Evolutionary conservation across 805 yeast species (phyloP), one percentile per base, ranked within the genome.

Genomic region (Metschnikowia lochheadii): DNA sequence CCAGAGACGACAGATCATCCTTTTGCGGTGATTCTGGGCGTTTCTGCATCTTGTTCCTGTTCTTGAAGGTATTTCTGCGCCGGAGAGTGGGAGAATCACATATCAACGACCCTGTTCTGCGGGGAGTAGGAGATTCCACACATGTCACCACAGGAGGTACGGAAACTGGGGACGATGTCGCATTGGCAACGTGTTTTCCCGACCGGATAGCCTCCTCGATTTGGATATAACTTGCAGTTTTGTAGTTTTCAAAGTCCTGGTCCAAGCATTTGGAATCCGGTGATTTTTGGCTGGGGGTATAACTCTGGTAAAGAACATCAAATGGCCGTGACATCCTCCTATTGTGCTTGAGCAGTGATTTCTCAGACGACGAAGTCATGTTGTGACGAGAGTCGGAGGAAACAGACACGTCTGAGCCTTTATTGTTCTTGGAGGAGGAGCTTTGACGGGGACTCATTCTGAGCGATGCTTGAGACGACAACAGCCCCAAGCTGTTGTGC

Each of bases 21-120:
- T 21, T 34, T 17, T 40, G 47, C 15, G 33, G 41, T 2, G 39
- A 10, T 10, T 54, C 56, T 8, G 38, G 49, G 40, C 60, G 63
- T 26, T 56, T 54, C 3, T 63, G 56, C 56, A 65, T 66, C 51
- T 58, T 65, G 54, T 63, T 67, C 38, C 76, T 54, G 18, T 56
- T 56, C 40, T 62, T 60, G 2, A 70, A 65, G 13, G 57, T 58
- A 48, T 65, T 64, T 36, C 73, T 55, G 50, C 68, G 63, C 37
- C 72, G 55, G 2, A 72, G 38, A 1, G 70, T 57, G 10, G 72
- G 72, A n/a, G 56, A 41, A 7, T 57, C 49, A 1, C 76, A 71
- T 4, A 67, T 53, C 1, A 69, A 50, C 3, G 73, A 68, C 1
- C 66, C 66, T 0, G 45, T 6, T 33, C 66, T 50, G 31, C 73